Percentiles rank a stretch among this genome's conserved stretches.
Evolutionary conservation across 352 stramenopile species (phyloP).

Genomic region (Phytophthora rubi): DNA sequence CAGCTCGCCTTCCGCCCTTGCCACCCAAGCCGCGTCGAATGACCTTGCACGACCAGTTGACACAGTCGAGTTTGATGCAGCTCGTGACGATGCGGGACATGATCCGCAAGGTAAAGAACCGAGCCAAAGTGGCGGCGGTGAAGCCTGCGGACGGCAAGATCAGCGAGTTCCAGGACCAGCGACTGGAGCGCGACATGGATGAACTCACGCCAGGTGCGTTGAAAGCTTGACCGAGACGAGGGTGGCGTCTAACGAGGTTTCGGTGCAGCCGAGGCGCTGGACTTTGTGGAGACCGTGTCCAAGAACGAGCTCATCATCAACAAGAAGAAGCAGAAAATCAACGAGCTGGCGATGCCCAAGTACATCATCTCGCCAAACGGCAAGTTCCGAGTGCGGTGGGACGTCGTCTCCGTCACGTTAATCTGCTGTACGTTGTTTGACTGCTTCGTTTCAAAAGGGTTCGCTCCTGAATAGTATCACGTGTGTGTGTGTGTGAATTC

Average conservation of each 20-base stretch:
- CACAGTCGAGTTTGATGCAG: conserved; percentile 56
- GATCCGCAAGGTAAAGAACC: conserved; percentile 65
- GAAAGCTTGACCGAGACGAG: neutral
- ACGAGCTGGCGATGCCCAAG: conserved; percentile 81
- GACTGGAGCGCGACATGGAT: conserved; percentile 72
- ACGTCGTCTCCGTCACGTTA: conserved; percentile 69
- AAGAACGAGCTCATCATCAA: conserved; percentile 90
- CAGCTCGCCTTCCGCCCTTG: conserved; percentile 45
- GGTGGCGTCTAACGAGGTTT: conserved; percentile 3
- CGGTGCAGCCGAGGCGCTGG: conserved; percentile 64
- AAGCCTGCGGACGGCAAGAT: conserved; percentile 39
- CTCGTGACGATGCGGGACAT: conserved; percentile 68
- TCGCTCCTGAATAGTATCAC: no score
- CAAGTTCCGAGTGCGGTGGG: conserved; percentile 81
- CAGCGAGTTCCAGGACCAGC: conserved; percentile 36
- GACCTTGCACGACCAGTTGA: conserved; percentile 30
- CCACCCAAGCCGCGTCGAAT: conserved; percentile 14
- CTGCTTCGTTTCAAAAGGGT: neutral
- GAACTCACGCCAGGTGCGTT: conserved; percentile 74
- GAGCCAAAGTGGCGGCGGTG: conserved; percentile 48
- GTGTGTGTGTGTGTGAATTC: neutral
- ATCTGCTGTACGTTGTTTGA: conserved; percentile 62
- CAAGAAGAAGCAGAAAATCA: conserved; percentile 82
- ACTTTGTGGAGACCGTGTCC: conserved; percentile 79
- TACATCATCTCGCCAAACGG: conserved; percentile 79